Base-by-base conservation (phyloP, 1,284 basidiomycete species). In the Ceraceosorus bombacis region DNA sequence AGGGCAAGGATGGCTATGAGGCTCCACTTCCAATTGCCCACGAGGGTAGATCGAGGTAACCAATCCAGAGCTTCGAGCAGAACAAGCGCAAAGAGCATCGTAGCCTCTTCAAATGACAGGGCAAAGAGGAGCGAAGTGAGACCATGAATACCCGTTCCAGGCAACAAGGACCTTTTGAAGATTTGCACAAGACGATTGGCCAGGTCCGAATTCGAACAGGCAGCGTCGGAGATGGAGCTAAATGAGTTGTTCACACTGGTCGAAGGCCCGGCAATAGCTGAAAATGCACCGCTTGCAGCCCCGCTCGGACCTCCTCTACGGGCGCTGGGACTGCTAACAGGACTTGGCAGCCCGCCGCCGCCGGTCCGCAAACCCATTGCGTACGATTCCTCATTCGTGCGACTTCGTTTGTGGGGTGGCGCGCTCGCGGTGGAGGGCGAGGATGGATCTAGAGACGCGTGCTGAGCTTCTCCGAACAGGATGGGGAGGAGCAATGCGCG, bases 31-130 rank as follows among this genome's bases (percentile, higher is more conserved):
- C 68, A 63, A 46, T 69, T 64, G 15, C 50, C 57, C 56, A n/a
- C 55, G 27, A 58, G 57, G 15, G 57, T 27, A 17, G 38, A 39
- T 5, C 49, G 48, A 6, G 55, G 53, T 17, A 60, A 27, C 37
- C 65, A 58, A 37, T 60, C 65, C 1, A 68, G 62, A 2, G 67
- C 68, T 53, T 76, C 71, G 39, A 76, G 64, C 37, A 76, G 40
- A 4, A 74, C 74, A 2, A 71, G 63, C 13, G 66, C 67, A 48
- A 72, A 72, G 5, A 74, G 63, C 6, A 67, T 63, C 0, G 68
- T 58, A 5, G 66, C 61, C 53, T 76, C 74, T 27, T 74, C 74
- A 17, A 74, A 69, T 7, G 71, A 66, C 2, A 76, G 58, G 6
- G 65, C 64, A 43, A 74, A 73, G 12, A 75, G 62, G 0, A 71